Base-by-base conservation (phyloP, 768 basidiomycete species). In the Mycena pura region DNA sequence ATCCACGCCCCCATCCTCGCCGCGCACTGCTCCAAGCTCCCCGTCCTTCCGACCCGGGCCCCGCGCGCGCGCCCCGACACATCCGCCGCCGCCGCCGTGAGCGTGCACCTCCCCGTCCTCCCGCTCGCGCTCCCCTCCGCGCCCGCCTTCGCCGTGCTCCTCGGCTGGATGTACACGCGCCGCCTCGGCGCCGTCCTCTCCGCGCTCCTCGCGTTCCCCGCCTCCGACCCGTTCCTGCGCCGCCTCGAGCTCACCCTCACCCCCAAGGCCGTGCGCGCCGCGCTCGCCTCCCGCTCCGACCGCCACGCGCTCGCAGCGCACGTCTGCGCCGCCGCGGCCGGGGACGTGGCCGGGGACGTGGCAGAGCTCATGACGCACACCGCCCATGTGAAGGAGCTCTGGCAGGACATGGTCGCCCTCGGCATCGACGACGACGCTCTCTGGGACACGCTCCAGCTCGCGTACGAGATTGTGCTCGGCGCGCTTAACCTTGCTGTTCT, bases 371-470 rank as follows among this genome's bases (percentile, higher is more conserved):
- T 78, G 65, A 78, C 77, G 27, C 85, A 86, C 57, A 84, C 91
- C n/a, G 81, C 86, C 31, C 84, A 84, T 64, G 85, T 92, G 48
- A 89, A 89, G 67, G 92, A 89, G 62, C 77, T 93, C 21, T 95
- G 92, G 92, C 86, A 87, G 65, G 90, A 92, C 70, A 85, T 87
- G 69, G 87, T 86, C 49, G 84, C 86, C 11, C 85, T 94, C 36
- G 92, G 92, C 21, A 70, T 94, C 7, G 82, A 83, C 64, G 90
- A 92, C 66, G 80, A 84, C 34, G 86, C 87, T 55, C 77, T 94
- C 34, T 95, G 92, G 93, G 85, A 86, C 53, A 85, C 85, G 29
- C 77, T 95, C 65, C 88, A 92, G 67, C 82, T 89, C 64, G 90
- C 91, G 21, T 94, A 91, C 90, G 89, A 91, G 69, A 82, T 93